Conservation (phyloP, 805 yeast genomes). For the Wickerhamiella azyma region DNA sequence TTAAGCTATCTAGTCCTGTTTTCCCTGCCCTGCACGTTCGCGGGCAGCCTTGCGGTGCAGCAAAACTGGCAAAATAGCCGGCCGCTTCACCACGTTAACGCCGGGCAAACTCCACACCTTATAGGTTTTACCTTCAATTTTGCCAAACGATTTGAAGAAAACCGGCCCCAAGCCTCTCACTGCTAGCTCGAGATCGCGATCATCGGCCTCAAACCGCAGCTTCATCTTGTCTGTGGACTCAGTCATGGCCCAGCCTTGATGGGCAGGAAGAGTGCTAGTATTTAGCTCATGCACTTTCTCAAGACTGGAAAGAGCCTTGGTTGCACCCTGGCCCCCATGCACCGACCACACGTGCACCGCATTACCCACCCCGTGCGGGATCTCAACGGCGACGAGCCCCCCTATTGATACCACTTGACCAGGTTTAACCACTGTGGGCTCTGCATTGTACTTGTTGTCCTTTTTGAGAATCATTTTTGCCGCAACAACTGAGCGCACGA, state of each 20-base stretch:
- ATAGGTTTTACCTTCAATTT: conserved; percentile 16
- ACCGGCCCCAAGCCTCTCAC: conserved; percentile 25
- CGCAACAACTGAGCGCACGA: conserved; percentile 17
- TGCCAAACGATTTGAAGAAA: conserved; percentile 23
- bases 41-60: background rate
- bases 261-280: conserved; percentile 12
- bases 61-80: conserved; percentile 16
- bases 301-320: conserved; percentile 16
- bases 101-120: conserved; percentile 19
- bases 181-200: conserved; percentile 13
- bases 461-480: conserved; percentile 18
- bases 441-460: conserved; percentile 16
- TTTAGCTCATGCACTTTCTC: conserved; percentile 16
- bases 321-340: conserved; percentile 17
- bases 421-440: conserved; percentile 19
- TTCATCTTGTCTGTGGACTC: conserved; percentile 8
- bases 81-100: conserved; percentile 18
- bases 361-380: conserved; percentile 15
- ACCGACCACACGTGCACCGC: conserved; percentile 23
- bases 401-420: conserved; percentile 26
- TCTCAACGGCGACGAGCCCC: conserved; percentile 23
- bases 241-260: conserved; percentile 19
- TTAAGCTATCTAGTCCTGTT: too few relatives aligned
- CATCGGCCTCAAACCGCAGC: conserved; percentile 15
- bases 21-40: too few relatives aligned